Conservation (phyloP, 306 rosid species). For the Vigna radiata region DNA sequence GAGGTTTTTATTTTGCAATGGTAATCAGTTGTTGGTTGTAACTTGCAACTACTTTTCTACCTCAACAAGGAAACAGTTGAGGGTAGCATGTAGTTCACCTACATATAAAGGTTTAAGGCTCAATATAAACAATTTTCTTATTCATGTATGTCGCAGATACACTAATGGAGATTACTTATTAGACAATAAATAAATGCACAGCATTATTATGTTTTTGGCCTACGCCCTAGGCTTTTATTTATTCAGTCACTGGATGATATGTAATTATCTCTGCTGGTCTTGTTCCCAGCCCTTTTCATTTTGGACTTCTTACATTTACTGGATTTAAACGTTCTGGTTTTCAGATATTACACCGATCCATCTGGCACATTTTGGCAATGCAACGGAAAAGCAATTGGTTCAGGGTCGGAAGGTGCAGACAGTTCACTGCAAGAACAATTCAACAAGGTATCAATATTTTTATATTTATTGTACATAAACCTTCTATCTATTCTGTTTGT, state of each 20-base stretch:
- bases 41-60: no score
- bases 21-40: not conserved
- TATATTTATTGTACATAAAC: slow-evolving; percentile 8
- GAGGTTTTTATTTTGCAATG: not conserved
- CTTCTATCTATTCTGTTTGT: not conserved
- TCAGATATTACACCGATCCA: slow-evolving; percentile 95
- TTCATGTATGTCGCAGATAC: not conserved
- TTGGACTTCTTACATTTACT: slow-evolving; percentile 19
- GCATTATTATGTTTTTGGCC: not conserved
- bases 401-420: slow-evolving; percentile 99
- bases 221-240: not conserved
- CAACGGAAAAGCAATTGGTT: slow-evolving; percentile 97
- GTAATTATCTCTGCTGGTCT: slow-evolving; percentile 5
- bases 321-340: slow-evolving; percentile 40
- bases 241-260: slow-evolving; percentile 4
- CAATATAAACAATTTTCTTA: not conserved
- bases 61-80: not conserved
- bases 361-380: slow-evolving; percentile 99
- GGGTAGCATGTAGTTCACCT: not conserved
- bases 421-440: slow-evolving; percentile 98
- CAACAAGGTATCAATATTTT: slow-evolving; percentile 70
- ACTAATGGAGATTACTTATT: slow-evolving; percentile 26
- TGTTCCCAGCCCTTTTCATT: slow-evolving; percentile 11
- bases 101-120: not conserved
- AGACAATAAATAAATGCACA: slow-evolving; percentile 26